Base-by-base conservation (phyloP, 2,329 filamentous ascomycete species). In the Ceratocystis huliohia region DNA sequence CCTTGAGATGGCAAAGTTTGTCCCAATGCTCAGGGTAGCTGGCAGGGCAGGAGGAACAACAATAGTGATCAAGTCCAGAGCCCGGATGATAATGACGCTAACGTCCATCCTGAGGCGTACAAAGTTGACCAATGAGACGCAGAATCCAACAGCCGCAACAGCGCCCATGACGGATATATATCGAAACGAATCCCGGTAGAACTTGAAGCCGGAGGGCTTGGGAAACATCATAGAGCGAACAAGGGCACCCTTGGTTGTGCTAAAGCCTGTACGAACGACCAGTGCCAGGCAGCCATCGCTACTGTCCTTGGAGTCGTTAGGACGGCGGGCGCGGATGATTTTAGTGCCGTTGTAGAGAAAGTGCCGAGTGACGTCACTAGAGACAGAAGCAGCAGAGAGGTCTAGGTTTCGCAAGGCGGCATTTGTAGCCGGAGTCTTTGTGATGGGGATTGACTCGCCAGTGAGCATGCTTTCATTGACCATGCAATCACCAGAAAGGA, bases 401-500 rank as follows among this genome's bases (percentile, higher is more conserved):
- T 96, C 85, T 71, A 99, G 82, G 61, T 83, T 78, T 28, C 81
- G 80, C n/a, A 99, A 79, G 1, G 88, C 86, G 69, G 93, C 86
- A 72, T 96, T 87, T 1, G 84, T 91, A 2, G 91, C 86, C 1
- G 94, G 92, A 1, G 86, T 81, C 75, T 99, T 99, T 1, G 92
- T 96, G 1, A 99, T 93, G 1, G 94, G 95, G 3, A 99, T 92
- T 50, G 94, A 97, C 79, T 99, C 94, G 67, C 76, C 76, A 48
- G 94, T 99, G 45, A 99, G 83, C 94, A 99, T 99, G 77, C 94
- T 97, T 76, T 99, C 94, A 72, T 99, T 99, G 70, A 99, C 92
- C 69, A 99, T 97, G 72, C 92, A 96, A 76, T 99, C 95, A 50
- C 94, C 95, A 64, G 89, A 90, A 0, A 99, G 81, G 5, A 99